Conservation (phyloP, 1,284 basidiomycete genomes). For the Meripilus lineatus region DNA sequence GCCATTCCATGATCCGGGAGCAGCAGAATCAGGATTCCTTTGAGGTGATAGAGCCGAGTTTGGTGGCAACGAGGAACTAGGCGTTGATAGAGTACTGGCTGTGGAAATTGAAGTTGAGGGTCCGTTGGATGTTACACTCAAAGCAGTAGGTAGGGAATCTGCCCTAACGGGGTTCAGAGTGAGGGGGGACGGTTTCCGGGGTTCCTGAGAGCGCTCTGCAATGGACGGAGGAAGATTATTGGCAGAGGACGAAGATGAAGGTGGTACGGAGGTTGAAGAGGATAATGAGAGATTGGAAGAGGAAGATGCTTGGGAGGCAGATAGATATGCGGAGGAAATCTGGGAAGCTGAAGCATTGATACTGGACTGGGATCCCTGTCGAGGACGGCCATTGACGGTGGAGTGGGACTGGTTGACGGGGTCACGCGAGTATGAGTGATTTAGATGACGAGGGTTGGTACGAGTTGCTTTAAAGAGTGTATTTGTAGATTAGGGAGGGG, state of each 20-base stretch:
- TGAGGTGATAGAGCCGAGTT: background rate
- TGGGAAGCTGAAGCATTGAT: constrained; percentile 15
- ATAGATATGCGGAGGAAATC: constrained; percentile 11
- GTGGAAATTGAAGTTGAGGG: constrained; percentile 3
- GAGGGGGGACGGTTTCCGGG: constrained; percentile 16
- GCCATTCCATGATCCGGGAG: background rate
- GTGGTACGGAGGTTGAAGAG: constrained; percentile 5
- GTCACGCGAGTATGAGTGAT: constrained; percentile 13
- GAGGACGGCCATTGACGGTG: constrained; percentile 10
- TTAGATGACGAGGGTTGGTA: constrained; percentile 4
- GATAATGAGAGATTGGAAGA: constrained; percentile 12
- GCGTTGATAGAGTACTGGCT: background rate
- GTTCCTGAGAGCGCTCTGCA: constrained; percentile 1
- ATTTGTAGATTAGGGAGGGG: background rate
- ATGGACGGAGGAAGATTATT: constrained; percentile 1
- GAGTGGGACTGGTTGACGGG: constrained; percentile 7
- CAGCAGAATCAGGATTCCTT: background rate
- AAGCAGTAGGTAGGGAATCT: constrained; percentile 8
- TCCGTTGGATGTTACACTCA: constrained; percentile 12
- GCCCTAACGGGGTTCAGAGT: constrained; percentile 9
- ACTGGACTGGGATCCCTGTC: constrained; percentile 17
- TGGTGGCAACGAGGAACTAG: too few species aligned
- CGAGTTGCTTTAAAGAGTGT: constrained; percentile 12
- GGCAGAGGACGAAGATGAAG: constrained; percentile 8
- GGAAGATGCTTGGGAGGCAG: constrained; percentile 16